Conservation (phyloP, 2,329 filamentous ascomycete species). For the Penicillium sp. region DNA sequence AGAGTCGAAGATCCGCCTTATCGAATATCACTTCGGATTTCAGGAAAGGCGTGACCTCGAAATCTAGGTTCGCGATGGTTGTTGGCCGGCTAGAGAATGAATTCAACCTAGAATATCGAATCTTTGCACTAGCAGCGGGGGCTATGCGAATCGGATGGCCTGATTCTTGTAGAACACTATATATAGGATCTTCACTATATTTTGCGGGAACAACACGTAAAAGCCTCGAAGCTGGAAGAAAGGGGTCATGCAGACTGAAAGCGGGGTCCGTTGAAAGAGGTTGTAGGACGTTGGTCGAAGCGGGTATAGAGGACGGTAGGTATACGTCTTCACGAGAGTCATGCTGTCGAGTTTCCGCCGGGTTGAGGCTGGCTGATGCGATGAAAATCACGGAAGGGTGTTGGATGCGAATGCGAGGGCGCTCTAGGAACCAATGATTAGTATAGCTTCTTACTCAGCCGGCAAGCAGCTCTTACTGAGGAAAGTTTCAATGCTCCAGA, state of each 20-base stretch:
- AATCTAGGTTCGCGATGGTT: slow-evolving; percentile 59
- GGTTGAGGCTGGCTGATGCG: slow-evolving; percentile 52
- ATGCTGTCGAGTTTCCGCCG: slow-evolving; percentile 44
- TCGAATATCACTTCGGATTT: slow-evolving; percentile 56
- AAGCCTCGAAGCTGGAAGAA: slow-evolving; percentile 62
- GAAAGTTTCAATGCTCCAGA: slow-evolving; percentile 51
- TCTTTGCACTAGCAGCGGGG: slow-evolving; percentile 60
- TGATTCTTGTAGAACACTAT: slow-evolving; percentile 59
- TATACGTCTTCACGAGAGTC: slow-evolving; percentile 54
- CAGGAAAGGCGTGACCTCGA: slow-evolving; percentile 60
- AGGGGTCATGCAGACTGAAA: slow-evolving; percentile 53
- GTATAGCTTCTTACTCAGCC: neutral
- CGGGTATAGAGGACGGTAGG: slow-evolving; percentile 58
- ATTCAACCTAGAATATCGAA: slow-evolving; percentile 58
- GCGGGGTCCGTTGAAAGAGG: slow-evolving; percentile 57
- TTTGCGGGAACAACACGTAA: slow-evolving; percentile 60
- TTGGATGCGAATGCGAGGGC: slow-evolving; percentile 57
- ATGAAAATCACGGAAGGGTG: slow-evolving; percentile 63
- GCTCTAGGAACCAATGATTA: slow-evolving; percentile 34
- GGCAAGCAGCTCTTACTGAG: slow-evolving; percentile 40
- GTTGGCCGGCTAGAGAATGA: slow-evolving; percentile 50
- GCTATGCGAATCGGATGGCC: slow-evolving; percentile 60
- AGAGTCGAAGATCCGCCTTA: slow-evolving; percentile 52
- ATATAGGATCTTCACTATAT: slow-evolving; percentile 53
- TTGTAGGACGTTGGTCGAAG: slow-evolving; percentile 63